Evolutionary conservation across 208 protist species (phyloP).

Genomic region (Vickermania spadyakhi): DNA sequence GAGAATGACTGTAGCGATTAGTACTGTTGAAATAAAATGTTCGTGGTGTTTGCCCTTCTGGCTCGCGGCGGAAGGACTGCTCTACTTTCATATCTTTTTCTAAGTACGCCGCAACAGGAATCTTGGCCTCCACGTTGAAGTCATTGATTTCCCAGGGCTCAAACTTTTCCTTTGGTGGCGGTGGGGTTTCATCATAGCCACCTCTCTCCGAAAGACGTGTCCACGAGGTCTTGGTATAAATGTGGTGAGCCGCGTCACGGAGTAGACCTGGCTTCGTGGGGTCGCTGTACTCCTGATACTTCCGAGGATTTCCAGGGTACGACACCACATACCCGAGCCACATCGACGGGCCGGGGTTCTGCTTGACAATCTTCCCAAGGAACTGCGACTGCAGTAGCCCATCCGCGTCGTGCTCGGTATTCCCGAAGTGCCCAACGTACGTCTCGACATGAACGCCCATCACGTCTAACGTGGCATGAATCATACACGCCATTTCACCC

Average conservation of each 20-base stretch:
- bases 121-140: conserved; percentile 59
- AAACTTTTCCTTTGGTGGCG: conserved; percentile 8
- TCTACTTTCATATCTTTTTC: conserved; percentile 22
- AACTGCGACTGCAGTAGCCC: conserved; percentile 81
- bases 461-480: conserved; percentile 63
- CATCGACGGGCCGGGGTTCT: conserved; percentile 50
- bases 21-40: conserved; percentile 68
- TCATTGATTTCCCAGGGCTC: conserved; percentile 17
- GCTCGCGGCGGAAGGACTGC: conserved; percentile 34
- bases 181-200: conserved; percentile 44
- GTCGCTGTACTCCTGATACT: conserved; percentile 45
- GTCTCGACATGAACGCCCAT: conserved; percentile 49
- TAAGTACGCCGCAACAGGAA: conserved; percentile 25
- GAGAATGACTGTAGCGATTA: conserved; percentile 35
- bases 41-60: conserved; percentile 18
- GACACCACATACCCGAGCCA: conserved; percentile 79
- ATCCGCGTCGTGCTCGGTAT: conserved; percentile 78
- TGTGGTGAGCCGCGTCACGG: conserved; percentile 49
- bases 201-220: conserved; percentile 45
- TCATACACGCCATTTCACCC: conserved; percentile 57
- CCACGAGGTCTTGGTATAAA: conserved; percentile 57
- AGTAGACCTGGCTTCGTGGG: conserved; percentile 32
- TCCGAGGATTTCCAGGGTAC: conserved; percentile 32
- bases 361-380: conserved; percentile 28
- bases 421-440: conserved; percentile 77